Base-by-base conservation (phyloP, 2,329 filamentous ascomycete genomes). In the Trichoderma endophyticum region DNA sequence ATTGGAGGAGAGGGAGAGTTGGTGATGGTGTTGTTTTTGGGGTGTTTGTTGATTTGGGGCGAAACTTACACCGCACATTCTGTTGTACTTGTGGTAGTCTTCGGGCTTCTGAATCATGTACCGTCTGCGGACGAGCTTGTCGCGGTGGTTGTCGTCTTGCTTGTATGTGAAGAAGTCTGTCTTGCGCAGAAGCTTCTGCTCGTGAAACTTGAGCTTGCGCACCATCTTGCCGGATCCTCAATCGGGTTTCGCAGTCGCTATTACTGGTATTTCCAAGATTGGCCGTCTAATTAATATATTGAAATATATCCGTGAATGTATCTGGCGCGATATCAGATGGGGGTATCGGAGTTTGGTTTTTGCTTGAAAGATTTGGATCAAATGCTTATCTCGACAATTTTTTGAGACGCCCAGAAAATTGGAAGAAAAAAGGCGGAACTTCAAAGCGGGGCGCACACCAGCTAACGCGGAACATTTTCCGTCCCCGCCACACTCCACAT, bases 131-230 rank as follows among this genome's bases (percentile, higher is more conserved):
- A 98, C 89, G 74, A 84, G 83, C 74, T 93, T 90, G 83, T 95
- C 93, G 81, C 95, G 92, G 84, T 99, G 96, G 77, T 90, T 87
- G 79, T 92, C 89, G 84, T 98, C 95, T 79, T 91, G 91, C 83
- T 96, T 96, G 87, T 95, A 97, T 79, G 92, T 96, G 81, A 95
- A 91, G 84, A 99, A 97, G 84, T 99, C 95, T 83, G 96, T 94
- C 82, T 89, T 89, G 80, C 95, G 95, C 78, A 98, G 89, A 80
- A 98, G 92, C 88, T 96, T 97, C 81, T 96, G 90, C 90, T 99
- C 96, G 84, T 98, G 95, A 84, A 97, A 90, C 84, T 98, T 98
- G 80, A 99, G 90, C 86, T 97, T 94, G 78, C 96, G 92, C 77
- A 97, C 94, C 96, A 98, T 98, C 28, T 76, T 87, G 80, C 60